These are phyloP conservation scores for Saccharum hybrid DNA, from an alignment of 202 grass and related monocot genomes.

Conservation along the genomic window DNA sequence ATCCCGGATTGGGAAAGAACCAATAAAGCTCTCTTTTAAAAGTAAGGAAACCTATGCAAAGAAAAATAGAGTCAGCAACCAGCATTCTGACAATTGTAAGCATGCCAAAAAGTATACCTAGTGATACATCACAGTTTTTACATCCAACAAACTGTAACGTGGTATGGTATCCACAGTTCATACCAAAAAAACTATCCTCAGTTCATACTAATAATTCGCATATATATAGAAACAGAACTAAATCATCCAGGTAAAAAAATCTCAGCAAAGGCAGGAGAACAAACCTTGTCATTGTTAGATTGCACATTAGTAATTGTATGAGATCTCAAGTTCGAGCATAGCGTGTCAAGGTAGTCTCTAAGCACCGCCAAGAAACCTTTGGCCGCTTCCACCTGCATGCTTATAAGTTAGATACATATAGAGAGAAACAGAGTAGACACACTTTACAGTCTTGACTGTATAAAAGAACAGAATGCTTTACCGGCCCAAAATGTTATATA, in stretches of 20 bases:
- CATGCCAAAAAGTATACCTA: slow-evolving; percentile 8
- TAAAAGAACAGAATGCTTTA: slow-evolving; percentile 14
- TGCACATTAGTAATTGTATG: slow-evolving; percentile 99
- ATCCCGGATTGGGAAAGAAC: slow-evolving; percentile 80
- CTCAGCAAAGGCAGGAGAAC: background rate
- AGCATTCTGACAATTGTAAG: slow-evolving; percentile 3
- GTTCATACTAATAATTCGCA: background rate
- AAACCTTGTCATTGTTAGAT: slow-evolving; percentile 99
- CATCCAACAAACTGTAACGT: background rate
- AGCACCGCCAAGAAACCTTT: slow-evolving; percentile 95
- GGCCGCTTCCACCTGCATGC: slow-evolving; percentile 87
- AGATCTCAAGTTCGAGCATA: slow-evolving; percentile 92
- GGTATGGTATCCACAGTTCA: background rate
- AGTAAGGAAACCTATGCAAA: slow-evolving; percentile 89
- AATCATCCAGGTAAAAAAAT: background rate
- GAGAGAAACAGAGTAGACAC: background rate
- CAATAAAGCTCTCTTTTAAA: slow-evolving; percentile 95
- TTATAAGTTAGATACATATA: slow-evolving; percentile 35
- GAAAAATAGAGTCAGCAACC: slow-evolving; percentile 35
- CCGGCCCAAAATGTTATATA: background rate
- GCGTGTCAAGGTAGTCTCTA: slow-evolving; percentile 88
- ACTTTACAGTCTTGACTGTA: background rate
- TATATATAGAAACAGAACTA: background rate
- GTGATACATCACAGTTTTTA: slow-evolving; percentile 18
- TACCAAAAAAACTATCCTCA: slow-evolving; percentile 23